phyloP scores from a whole-genome alignment of 768 basidiomycete species.

The Leccinum rimulosum region DNA sequence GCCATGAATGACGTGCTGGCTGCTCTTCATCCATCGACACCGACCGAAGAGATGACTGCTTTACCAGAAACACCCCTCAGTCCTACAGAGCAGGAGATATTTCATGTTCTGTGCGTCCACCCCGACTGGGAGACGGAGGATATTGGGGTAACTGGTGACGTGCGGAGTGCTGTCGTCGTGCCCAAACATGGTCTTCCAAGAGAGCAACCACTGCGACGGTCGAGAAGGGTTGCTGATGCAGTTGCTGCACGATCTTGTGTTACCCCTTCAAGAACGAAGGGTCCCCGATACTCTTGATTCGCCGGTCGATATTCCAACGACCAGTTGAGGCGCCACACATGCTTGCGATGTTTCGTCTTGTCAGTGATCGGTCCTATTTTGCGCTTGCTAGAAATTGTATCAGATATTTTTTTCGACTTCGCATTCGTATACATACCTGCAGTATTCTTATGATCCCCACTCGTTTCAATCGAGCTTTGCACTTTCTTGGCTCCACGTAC shows the following conservation, averaged over 20 bases:
- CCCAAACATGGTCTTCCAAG: neutral
- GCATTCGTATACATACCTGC: conserved; percentile 27
- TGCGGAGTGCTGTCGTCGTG: conserved; percentile 8
- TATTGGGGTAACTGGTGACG: conserved; percentile 6
- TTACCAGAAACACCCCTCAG: conserved; percentile 50
- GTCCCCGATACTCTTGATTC: conserved; percentile 27
- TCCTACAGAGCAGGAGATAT: conserved; percentile 69
- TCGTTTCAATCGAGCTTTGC: conserved; percentile 2
- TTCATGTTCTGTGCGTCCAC: conserved; percentile 58
- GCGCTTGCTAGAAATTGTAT: conserved; percentile 27
- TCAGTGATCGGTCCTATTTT: conserved; percentile 12
- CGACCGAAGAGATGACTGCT: conserved; percentile 9
- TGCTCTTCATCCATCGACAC: conserved; percentile 20
- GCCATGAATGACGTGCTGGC: conserved; percentile 30
- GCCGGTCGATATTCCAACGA: neutral
- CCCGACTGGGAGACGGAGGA: conserved; percentile 52
- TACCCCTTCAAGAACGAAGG: conserved; percentile 31
- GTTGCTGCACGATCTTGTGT: conserved; percentile 48
- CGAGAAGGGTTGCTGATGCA: conserved; percentile 66
- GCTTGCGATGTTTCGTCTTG: neutral
- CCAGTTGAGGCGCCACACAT: neutral
- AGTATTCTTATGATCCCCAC: conserved; percentile 26
- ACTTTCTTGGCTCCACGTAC: conserved; percentile 13
- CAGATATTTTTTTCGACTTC: conserved; percentile 13
- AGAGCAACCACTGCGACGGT: conserved; percentile 38